These are phyloP conservation scores for Calendula officinalis DNA, from an alignment of 129 eudicot genomes.

Conservation along the genomic window DNA sequence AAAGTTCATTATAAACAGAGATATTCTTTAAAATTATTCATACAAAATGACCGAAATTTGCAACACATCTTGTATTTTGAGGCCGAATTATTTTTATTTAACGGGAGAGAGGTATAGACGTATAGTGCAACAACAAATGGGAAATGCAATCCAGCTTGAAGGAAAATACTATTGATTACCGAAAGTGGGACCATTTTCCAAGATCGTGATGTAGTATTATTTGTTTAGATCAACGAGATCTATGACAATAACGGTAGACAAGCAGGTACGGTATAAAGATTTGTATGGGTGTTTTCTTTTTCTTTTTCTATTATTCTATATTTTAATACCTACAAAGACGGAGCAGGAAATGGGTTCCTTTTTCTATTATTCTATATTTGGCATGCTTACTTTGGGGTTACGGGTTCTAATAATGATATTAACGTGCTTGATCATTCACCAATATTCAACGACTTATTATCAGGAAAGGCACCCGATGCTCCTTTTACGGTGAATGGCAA, in stretches of 20 bases:
- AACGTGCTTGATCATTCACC: no score
- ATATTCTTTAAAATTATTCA: no score
- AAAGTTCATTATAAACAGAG: no score
- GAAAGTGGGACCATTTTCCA: conserved; percentile 10
- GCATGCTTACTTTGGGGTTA: no score
- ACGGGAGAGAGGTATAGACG: background rate
- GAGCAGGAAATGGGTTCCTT: conserved; percentile 16
- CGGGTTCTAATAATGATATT: no score
- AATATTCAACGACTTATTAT: no score
- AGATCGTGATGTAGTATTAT: background rate
- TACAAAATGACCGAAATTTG: no score
- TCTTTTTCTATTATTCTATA: background rate
- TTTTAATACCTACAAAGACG: conserved; percentile 13
- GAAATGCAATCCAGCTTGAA: conserved; percentile 26
- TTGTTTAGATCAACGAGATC: conserved; percentile 17
- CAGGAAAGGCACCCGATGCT: no score
- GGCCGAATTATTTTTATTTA: no score
- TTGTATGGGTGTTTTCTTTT: background rate
- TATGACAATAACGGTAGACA: conserved; percentile 28
- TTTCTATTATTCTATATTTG: no score
- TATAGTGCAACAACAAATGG: conserved; percentile 3
- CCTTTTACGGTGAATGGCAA: no score
- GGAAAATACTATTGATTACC: conserved; percentile 11
- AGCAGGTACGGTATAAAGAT: conserved; percentile 19
- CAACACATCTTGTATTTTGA: no score